These are phyloP conservation scores for Phellinidium pouzarii DNA, from an alignment of 1,284 basidiomycete species.

Conservation along the genomic window DNA sequence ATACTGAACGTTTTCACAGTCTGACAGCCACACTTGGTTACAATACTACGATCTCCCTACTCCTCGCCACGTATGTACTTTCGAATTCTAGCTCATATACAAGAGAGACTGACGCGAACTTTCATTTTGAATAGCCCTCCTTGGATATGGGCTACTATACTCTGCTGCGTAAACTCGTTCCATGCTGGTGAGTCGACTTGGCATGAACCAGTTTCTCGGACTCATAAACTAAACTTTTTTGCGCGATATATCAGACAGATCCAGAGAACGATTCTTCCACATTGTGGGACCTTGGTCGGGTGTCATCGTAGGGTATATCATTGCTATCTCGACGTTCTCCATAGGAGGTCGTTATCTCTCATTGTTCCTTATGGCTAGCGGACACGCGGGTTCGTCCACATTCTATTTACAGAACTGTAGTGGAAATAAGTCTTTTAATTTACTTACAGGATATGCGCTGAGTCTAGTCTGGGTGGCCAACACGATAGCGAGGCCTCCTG, in stretches of 20 bases:
- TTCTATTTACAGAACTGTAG: background rate
- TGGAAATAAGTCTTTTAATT: background rate
- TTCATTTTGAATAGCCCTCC: slow-evolving; percentile 22
- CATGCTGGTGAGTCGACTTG: slow-evolving; percentile 27
- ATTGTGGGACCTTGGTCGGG: slow-evolving; percentile 53
- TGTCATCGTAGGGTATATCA: slow-evolving; percentile 57
- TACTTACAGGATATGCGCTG: slow-evolving; percentile 36
- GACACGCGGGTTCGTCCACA: slow-evolving; percentile 18
- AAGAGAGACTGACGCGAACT: slow-evolving; percentile 2
- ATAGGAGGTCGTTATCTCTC: slow-evolving; percentile 54
- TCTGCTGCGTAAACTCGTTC: slow-evolving; percentile 31
- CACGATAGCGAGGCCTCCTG: slow-evolving; percentile 55
- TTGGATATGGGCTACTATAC: slow-evolving; percentile 24
- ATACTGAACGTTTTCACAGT: slow-evolving; percentile 19
- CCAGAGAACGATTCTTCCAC: slow-evolving; percentile 35
- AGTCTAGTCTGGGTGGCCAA: slow-evolving; percentile 60
- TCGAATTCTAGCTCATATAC: background rate
- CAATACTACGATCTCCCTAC: slow-evolving; percentile 28
- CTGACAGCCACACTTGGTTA: slow-evolving; percentile 34
- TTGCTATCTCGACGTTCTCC: slow-evolving; percentile 48
- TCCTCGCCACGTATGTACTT: slow-evolving; percentile 30
- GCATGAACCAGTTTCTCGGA: background rate
- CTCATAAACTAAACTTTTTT: background rate
- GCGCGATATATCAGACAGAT: slow-evolving; percentile 12
- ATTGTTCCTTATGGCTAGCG: slow-evolving; percentile 55